Base-by-base conservation (phyloP, 163 green algal species). In the Trebouxia gelatinosa region DNA sequence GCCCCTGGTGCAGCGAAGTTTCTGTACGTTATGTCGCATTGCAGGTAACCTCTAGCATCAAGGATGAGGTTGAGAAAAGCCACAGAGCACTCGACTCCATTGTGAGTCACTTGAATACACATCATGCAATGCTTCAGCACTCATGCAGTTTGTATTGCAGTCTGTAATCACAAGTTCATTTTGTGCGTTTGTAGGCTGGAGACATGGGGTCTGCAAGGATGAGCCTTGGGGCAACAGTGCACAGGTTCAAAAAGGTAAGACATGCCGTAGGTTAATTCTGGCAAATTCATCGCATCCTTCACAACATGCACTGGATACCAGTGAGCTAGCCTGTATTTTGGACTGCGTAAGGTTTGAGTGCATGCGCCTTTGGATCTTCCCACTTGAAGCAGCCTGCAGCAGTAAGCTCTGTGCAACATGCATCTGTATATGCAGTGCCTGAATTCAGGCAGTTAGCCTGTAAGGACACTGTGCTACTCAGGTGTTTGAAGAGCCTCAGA, bases 71-170 rank as follows among this genome's bases (percentile, higher is more conserved):
- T 38, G 81, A 83, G 26, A 82, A 77, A 16, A 91, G 94, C 54
- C 89, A 93, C 46, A 77, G 74, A 31, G 65, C 93, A 13, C 78
- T 95, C 13, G 91, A 95, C 35, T 81, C 67, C 32, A 94, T 95
- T 91, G 90, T 93, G 67, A 38, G 87, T n/a, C n/a, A n/a, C n/a
- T n/a, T n/a, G n/a, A n/a, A n/a, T n/a, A n/a, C n/a, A n/a, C n/a
- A n/a, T n/a, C n/a, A n/a, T n/a, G n/a, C n/a, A n/a, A n/a, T n/a
- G n/a, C n/a, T n/a, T n/a, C n/a, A n/a, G n/a, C n/a, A n/a, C n/a
- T n/a, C n/a, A n/a, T n/a, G n/a, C n/a, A n/a, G n/a, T n/a, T n/a
- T n/a, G n/a, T n/a, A n/a, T n/a, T n/a, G n/a, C n/a, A n/a, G n/a
- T n/a, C n/a, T n/a, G n/a, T n/a, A n/a, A n/a, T n/a, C n/a, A n/a